A percentile compares a stretch with the other conserved stretches of the same genome.
Evolutionary conservation across 495 filamentous ascomycete genomes (phyloP).

Genomic region (Tuber indicum): DNA sequence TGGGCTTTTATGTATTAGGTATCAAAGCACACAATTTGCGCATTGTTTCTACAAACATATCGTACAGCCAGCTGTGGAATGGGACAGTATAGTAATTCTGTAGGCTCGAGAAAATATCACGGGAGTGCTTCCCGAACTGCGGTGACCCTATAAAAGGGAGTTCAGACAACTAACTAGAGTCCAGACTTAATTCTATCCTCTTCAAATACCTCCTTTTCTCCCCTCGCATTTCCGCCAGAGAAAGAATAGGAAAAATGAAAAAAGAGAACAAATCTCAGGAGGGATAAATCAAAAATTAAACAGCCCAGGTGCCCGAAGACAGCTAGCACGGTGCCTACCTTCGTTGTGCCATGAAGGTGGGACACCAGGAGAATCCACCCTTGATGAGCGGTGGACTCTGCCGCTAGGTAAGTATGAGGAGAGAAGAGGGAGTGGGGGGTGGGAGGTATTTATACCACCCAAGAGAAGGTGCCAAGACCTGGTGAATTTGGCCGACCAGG

Average conservation of each 20-base stretch:
- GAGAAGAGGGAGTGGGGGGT: not conserved
- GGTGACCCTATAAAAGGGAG: not conserved
- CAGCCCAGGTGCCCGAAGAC: not conserved
- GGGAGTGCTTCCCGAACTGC: no score
- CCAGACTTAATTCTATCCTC: not conserved
- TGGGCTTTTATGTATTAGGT: not conserved
- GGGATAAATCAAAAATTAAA: not conserved
- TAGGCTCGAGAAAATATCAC: not conserved
- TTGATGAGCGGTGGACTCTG: not conserved
- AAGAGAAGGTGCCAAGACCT: not conserved
- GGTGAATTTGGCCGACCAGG: not conserved
- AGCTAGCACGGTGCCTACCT: not conserved
- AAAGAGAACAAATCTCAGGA: not conserved
- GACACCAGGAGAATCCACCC: not conserved
- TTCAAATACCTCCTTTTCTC: not conserved
- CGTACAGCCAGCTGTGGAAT: no score
- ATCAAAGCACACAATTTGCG: not conserved
- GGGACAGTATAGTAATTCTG: no score
- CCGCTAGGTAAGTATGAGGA: slow-evolving; percentile 1
- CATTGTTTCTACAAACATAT: not conserved
- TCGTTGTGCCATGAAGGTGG: not conserved
- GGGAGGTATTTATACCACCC: not conserved
- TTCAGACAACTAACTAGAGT: not conserved
- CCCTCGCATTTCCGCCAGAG: not conserved
- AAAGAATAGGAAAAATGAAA: not conserved